These are phyloP conservation scores for Chaetoceros muelleri DNA, from an alignment of 108 stramenopile genomes.

Conservation along the genomic window DNA sequence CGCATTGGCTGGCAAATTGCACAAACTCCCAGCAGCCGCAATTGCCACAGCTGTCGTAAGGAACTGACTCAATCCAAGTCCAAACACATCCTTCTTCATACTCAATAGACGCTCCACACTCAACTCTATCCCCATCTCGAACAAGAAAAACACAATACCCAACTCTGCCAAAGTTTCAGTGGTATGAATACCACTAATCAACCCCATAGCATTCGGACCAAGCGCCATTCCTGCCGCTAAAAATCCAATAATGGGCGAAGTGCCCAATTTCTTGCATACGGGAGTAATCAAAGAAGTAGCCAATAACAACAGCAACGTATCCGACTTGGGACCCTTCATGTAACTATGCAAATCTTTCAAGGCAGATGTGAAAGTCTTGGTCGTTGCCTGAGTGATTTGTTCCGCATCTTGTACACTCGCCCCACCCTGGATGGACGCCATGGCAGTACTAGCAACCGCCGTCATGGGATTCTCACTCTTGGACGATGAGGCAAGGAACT, in stretches of 20 bases:
- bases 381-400: background rate
- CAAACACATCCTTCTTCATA: slow-evolving; percentile 86
- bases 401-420: no score
- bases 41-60: slow-evolving; percentile 53
- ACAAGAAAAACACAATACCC: slow-evolving; percentile 92
- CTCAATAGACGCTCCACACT: slow-evolving; percentile 73
- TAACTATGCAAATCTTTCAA: slow-evolving; percentile 25
- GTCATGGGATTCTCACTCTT: no score
- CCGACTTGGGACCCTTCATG: slow-evolving; percentile 75
- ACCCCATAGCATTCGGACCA: slow-evolving; percentile 72
- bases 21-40: slow-evolving; percentile 18
- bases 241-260: slow-evolving; percentile 88
- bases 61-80: slow-evolving; percentile 81
- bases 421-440: no score
- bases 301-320: slow-evolving; percentile 69
- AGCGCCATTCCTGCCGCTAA: slow-evolving; percentile 65
- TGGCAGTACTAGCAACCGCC: no score
- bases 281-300: slow-evolving; percentile 81
- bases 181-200: slow-evolving; percentile 61
- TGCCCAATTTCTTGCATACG: slow-evolving; percentile 57
- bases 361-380: slow-evolving; percentile 2
- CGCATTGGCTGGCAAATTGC: slow-evolving; percentile 55
- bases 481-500: no score
- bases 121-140: slow-evolving; percentile 94
- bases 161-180: slow-evolving; percentile 86